Evolutionary conservation across 75 land plant species (phyloP).

Genomic region (Pinus albicaulis): DNA sequence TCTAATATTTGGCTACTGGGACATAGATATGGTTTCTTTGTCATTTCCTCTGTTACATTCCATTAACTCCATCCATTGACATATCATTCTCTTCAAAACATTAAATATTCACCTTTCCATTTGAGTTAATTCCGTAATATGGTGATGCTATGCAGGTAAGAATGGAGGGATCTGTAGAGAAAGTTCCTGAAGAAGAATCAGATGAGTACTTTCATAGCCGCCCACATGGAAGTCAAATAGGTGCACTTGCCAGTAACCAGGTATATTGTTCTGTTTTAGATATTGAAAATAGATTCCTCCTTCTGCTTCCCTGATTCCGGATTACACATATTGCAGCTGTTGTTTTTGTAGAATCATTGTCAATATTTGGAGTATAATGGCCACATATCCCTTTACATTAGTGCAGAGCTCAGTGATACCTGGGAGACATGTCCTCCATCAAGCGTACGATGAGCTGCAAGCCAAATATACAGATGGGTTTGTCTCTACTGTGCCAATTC

Average conservation of each 20-base stretch:
- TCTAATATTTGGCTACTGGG: no score
- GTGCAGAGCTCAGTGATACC: constrained; percentile 75
- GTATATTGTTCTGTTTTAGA: constrained; percentile 23
- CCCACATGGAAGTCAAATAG: constrained; percentile 95
- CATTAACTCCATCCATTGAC: background rate
- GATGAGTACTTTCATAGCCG: constrained; percentile 95
- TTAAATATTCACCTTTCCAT: no score
- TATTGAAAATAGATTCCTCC: background rate
- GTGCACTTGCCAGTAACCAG: constrained; percentile 95
- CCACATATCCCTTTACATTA: constrained; percentile 7
- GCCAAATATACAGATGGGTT: constrained; percentile 79
- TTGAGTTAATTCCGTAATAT: no score
- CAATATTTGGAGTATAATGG: constrained; percentile 5
- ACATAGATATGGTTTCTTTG: background rate
- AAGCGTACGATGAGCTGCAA: constrained; percentile 56
- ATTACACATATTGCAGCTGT: background rate
- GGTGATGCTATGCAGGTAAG: constrained; percentile 57
- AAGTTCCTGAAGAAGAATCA: constrained; percentile 89
- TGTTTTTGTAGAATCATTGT: background rate
- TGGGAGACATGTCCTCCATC: constrained; percentile 65
- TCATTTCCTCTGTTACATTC: background rate
- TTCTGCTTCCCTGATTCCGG: background rate
- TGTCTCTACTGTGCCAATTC: constrained; percentile 7
- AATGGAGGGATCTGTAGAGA: constrained; percentile 81
- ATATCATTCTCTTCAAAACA: background rate